Evolutionary conservation across 106 monocot species (phyloP).

Genomic region (Posidonia australis): DNA sequence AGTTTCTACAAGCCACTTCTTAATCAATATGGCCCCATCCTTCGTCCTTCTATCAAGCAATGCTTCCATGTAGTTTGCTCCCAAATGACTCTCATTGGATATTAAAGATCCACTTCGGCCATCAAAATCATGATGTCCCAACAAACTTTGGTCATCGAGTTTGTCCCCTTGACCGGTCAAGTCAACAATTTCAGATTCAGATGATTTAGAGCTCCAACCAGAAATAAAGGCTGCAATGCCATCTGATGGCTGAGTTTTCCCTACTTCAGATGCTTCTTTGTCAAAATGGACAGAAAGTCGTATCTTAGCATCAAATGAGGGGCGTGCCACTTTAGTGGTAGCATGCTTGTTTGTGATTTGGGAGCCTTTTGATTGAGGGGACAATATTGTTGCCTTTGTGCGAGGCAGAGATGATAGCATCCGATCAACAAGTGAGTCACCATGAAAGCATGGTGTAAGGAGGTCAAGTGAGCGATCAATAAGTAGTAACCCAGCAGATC

Average conservation of each 20-base stretch:
- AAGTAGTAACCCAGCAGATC: slow-evolving; percentile 79
- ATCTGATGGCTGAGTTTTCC: slow-evolving; percentile 29
- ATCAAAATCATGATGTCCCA: slow-evolving; percentile 13
- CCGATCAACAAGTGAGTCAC: slow-evolving; percentile 83
- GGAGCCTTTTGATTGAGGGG: slow-evolving; percentile 22
- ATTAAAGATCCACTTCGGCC: slow-evolving; percentile 52
- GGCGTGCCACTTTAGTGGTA: slow-evolving; percentile 18
- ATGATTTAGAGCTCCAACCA: slow-evolving; percentile 54
- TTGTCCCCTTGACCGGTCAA: slow-evolving; percentile 20
- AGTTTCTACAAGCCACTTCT: slow-evolving; percentile 90
- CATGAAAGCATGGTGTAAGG: slow-evolving; percentile 86
- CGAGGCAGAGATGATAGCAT: slow-evolving; percentile 71
- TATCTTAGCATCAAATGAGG: slow-evolving; percentile 54
- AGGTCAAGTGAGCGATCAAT: slow-evolving; percentile 95
- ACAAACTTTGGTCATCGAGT: background rate
- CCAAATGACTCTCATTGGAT: slow-evolving; percentile 35
- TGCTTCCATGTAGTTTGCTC: slow-evolving; percentile 60
- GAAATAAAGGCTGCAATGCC: slow-evolving; percentile 50
- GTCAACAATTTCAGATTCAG: slow-evolving; percentile 16
- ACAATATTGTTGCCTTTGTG: slow-evolving; percentile 29
- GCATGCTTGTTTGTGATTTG: slow-evolving; percentile 23
- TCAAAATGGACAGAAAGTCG: slow-evolving; percentile 38
- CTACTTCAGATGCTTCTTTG: slow-evolving; percentile 20
- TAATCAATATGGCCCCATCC: slow-evolving; percentile 72
- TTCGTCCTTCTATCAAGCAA: slow-evolving; percentile 61